Base-by-base conservation (phyloP, 768 basidiomycete species). In the Mycena vulgaris region DNA sequence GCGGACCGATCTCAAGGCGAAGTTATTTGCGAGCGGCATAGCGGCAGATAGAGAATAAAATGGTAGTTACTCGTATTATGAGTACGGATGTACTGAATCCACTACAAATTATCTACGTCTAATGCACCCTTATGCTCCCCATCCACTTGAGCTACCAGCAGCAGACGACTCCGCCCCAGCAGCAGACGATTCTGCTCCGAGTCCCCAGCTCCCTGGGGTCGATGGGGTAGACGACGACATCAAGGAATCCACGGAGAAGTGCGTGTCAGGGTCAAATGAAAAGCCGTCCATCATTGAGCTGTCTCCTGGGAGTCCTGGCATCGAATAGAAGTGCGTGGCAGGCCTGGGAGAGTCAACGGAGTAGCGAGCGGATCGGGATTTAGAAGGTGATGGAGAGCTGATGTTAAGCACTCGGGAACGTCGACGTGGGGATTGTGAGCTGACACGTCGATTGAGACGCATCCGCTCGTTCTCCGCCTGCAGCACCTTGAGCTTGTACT, bases 1-100 rank as follows among this genome's bases (percentile, higher is more conserved):
- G 55, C 51, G 60, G 35, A 25, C 37, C 8, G 60, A 69, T 3
- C 30, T 69, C 3, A 56, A 55, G 21, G 33, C 35, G 0, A 53
- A 53, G 10, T 37, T 61, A 40, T 68, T 68, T 55, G 31, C 27
- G 21, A 68, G 66, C 33, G 66, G 66, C 28, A 25, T 68, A 5
- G 59, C 59, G 27, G 48, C 28, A 33, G 47, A 56, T 2, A 65
- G 53, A 30, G 33, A 67, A 39, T 17, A 42, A 30, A 27, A 45
- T 23, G 21, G 61, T 19, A 63, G 53, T 55, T 65, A 33, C 30
- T 57, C 45, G n/a, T 63, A 65, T 65, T 56, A 45, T 31, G 52
- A 48, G 53, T 4, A 10, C 19, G 45, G 53, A 65, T 65, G 51
- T 64, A 53, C 63, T 64, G 35, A 64, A 64, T 64, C 63, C 63